Conservation (phyloP, 345 rosid species). For the Brassica cretica region DNA sequence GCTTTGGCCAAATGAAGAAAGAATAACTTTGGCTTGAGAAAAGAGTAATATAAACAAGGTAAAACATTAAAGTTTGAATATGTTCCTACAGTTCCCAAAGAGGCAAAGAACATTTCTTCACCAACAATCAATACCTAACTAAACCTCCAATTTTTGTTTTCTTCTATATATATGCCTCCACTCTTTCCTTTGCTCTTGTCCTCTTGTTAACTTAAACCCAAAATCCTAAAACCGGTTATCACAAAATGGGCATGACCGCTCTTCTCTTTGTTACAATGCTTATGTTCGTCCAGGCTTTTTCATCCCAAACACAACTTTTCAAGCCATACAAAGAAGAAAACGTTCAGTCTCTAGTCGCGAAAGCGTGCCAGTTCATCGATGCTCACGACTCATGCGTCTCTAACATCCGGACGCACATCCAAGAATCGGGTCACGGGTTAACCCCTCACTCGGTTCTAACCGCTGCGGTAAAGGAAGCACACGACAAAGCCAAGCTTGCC, state of each 20-base stretch:
- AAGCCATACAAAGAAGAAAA: conserved; percentile 38
- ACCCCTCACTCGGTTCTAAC: conserved; percentile 51
- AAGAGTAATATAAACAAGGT: conserved; percentile 43
- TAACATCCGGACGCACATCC: conserved; percentile 46
- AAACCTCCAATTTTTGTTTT: conserved; percentile 11
- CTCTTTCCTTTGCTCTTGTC: conserved; percentile 6
- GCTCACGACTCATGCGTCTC: conserved; percentile 56
- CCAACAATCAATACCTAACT: conserved; percentile 48
- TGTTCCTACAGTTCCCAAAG: conserved; percentile 37
- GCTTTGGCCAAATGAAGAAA: conserved; percentile 36
- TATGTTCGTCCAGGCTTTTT: conserved; percentile 30
- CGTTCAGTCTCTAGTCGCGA: conserved; percentile 44
- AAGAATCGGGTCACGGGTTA: conserved; percentile 35
- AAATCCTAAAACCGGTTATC: background rate
- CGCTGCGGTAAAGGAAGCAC: conserved; percentile 60
- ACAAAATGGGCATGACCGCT: conserved; percentile 47
- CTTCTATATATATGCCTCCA: conserved; percentile 2
- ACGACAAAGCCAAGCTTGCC: conserved; percentile 69
- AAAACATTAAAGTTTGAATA: conserved; percentile 34
- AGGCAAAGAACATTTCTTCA: conserved; percentile 52
- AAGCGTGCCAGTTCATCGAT: conserved; percentile 51
- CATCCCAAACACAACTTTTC: conserved; percentile 37
- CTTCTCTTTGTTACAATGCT: conserved; percentile 42
- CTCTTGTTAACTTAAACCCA: conserved; percentile 24
- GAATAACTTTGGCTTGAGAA: conserved; percentile 52